Percentiles rank a stretch among this genome's conserved stretches.
These are phyloP conservation scores for Cladobotryum mycophilum DNA, from an alignment of 2,329 filamentous ascomycete species.

Conservation along the genomic window DNA sequence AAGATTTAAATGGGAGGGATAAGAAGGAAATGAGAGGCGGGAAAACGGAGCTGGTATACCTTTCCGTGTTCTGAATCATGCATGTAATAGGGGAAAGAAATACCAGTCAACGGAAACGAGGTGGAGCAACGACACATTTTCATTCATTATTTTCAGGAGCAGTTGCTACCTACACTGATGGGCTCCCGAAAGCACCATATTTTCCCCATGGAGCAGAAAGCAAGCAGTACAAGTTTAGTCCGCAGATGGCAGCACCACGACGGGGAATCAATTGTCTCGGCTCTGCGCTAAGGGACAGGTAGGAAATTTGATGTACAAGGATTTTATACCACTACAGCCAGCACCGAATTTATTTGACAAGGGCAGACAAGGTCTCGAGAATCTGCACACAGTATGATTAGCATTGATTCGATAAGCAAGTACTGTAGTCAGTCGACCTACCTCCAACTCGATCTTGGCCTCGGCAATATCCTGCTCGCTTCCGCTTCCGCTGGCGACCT, in stretches of 20 bases:
- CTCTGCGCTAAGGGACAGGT: constrained; percentile 27
- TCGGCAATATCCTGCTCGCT: constrained; percentile 97
- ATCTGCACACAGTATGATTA: constrained; percentile 45
- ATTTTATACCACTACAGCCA: constrained; percentile 34
- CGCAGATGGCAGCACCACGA: constrained; percentile 22
- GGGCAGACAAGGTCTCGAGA: constrained; percentile 74
- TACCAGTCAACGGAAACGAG: neutral
- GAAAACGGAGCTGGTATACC: neutral
- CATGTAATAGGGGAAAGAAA: neutral
- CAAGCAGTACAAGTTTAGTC: constrained; percentile 10
- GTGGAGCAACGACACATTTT: neutral
- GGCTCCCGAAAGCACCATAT: neutral
- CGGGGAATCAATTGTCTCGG: constrained; percentile 31
- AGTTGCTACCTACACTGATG: constrained; percentile 1
- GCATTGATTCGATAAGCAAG: neutral
- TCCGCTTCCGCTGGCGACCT: constrained; percentile 82
- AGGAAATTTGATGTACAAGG: constrained; percentile 38
- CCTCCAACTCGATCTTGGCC: constrained; percentile 99
- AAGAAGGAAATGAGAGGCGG: neutral
- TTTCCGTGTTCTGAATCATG: no score
- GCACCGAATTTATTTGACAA: constrained; percentile 65
- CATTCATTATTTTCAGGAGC: constrained; percentile 6
- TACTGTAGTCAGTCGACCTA: constrained; percentile 31
- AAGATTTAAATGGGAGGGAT: neutral
- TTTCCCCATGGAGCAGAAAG: neutral